Base-by-base conservation (phyloP, 257 asterid genomes). In the Solanum lycopersicoides region DNA sequence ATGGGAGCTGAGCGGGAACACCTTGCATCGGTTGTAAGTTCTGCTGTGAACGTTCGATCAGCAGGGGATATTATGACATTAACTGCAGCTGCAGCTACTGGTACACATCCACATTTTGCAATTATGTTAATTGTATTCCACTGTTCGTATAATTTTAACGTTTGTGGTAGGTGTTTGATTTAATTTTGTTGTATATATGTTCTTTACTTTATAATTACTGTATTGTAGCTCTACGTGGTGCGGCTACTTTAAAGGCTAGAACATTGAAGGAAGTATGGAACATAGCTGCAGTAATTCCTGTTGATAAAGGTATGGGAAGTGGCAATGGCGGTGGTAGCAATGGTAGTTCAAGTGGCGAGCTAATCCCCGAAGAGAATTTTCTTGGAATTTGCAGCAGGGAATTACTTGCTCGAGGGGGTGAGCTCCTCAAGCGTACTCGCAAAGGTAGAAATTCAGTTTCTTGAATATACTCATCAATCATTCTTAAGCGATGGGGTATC, bases 1-100 rank as follows among this genome's bases (percentile, higher is more conserved):
- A 92, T 97, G 99, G 99, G 99, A 47, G 99, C 99, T 1, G 99
- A 97, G 83, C 97, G 99, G 0, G 98, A 97, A 2, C 96, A 93
- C 83, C 88, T 97, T 66, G 98, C 98, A 6, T 91, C 98, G 0
- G 98, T 96, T 0, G 99, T 96, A 83, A 94, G 99, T 87, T 97
- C 99, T 0, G 99, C 99, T 20, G 99, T 97, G 53, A 97, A 96
- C 76, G 98, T 95, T 45, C 93, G 98, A 2, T 95, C 99, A 4
- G 96, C 99, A 0, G 98, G 99, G 63, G 99, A 97, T 87, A 96
- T 97, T 83, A 93, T 97, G 99, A 97, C 99, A 75, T 89, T 97
- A 45, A 97, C 99, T 0, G 99, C 99, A 3, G 99, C 94, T 8
- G 99, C 99, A 5, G 99, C 99, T 23, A 97, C 99, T 15, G 96